These are phyloP conservation scores for Fusarium chaquense DNA, from an alignment of 2,329 filamentous ascomycete species.

Conservation along the genomic window DNA sequence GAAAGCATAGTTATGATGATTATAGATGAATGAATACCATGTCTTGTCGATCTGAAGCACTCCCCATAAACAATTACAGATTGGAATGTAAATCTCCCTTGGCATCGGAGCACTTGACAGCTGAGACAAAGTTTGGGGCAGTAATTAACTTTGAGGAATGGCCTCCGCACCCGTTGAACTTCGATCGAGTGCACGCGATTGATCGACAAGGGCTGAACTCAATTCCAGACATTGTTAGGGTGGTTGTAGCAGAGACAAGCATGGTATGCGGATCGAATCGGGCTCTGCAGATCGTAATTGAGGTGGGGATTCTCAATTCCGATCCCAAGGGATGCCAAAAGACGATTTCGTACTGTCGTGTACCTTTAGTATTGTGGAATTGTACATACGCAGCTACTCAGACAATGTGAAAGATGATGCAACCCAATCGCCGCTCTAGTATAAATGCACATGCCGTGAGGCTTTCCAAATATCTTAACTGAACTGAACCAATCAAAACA, in stretches of 20 bases:
- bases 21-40: slow-evolving; percentile 23
- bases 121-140: slow-evolving; percentile 21
- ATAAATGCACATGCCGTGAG: slow-evolving; percentile 9
- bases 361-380: background rate
- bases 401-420: background rate
- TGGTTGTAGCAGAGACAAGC: background rate
- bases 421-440: background rate
- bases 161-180: background rate
- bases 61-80: background rate
- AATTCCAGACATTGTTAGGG: background rate
- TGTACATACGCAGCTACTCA: too few relatives aligned
- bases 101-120: background rate
- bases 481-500: background rate
- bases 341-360: background rate
- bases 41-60: slow-evolving; percentile 7
- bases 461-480: slow-evolving; percentile 5
- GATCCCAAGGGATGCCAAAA: background rate
- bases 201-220: slow-evolving; percentile 11
- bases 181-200: slow-evolving; percentile 19
- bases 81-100: slow-evolving; percentile 19
- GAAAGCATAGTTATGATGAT: background rate
- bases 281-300: background rate
- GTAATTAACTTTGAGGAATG: background rate
- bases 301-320: background rate
- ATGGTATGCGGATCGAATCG: background rate